Percentiles rank a stretch among this genome's conserved stretches.
Evolutionary conservation across 139 green algal genomes (phyloP).

Genomic region (Chlorella sp.): DNA sequence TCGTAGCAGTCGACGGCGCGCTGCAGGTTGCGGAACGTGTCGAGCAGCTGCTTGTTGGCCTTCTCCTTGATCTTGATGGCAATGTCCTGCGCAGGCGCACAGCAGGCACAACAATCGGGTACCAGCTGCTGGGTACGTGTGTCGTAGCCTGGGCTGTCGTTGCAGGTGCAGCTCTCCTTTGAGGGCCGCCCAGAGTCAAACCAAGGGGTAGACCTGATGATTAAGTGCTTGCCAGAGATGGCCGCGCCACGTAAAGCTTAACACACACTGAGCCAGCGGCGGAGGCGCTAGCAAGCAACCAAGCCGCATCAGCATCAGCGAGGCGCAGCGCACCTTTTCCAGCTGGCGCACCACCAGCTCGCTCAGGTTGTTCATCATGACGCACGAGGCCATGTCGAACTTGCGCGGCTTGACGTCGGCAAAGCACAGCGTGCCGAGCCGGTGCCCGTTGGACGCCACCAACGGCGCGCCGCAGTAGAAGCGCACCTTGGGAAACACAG

Average conservation of each 20-base stretch:
- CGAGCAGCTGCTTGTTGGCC: constrained; percentile 20
- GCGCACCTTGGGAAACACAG: constrained; percentile 21
- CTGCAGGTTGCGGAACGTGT: constrained; percentile 26
- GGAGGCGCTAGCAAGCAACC: too few relatives aligned
- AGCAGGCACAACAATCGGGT: too few relatives aligned
- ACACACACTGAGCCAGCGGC: too few relatives aligned
- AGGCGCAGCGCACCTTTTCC: constrained; percentile 13
- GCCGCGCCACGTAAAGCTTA: too few relatives aligned
- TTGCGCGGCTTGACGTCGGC: constrained; percentile 26
- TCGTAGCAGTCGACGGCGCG: constrained; percentile 42
- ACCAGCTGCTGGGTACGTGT: too few relatives aligned
- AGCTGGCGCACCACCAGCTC: constrained; percentile 37
- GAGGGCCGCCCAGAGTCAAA: too few relatives aligned
- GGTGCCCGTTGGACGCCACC: constrained; percentile 46
- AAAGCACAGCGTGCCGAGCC: constrained; percentile 50
- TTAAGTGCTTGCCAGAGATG: too few relatives aligned
- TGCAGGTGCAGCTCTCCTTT: too few relatives aligned
- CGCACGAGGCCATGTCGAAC: constrained; percentile 22
- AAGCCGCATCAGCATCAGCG: too few relatives aligned
- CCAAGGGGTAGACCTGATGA: too few relatives aligned
- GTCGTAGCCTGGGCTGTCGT: too few relatives aligned
- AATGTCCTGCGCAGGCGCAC: constrained; percentile 1
- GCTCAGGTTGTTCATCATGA: constrained; percentile 44
- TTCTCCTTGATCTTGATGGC: constrained; percentile 7
- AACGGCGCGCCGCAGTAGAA: constrained; percentile 51